These are phyloP conservation scores for Annulohypoxylon maeteangense DNA, from an alignment of 495 filamentous ascomycete genomes.

Conservation along the genomic window DNA sequence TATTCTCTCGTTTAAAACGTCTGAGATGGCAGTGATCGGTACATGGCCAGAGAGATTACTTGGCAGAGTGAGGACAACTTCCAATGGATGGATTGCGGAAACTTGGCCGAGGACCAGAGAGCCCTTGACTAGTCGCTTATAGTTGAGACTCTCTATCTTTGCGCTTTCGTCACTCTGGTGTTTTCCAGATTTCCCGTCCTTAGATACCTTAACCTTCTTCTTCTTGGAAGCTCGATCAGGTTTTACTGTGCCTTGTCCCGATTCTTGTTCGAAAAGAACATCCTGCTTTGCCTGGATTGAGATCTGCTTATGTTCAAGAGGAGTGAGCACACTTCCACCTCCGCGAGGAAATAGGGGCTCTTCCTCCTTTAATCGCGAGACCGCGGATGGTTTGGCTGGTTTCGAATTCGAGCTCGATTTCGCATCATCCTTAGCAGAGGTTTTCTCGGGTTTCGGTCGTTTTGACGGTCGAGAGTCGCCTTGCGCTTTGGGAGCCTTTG, in stretches of 20 bases:
- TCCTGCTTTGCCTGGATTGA: slow-evolving; percentile 92
- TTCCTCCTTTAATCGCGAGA: slow-evolving; percentile 69
- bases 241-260: slow-evolving; percentile 56
- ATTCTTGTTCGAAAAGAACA: slow-evolving; percentile 89
- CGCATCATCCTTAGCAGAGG: slow-evolving; percentile 37
- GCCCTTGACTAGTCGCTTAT: slow-evolving; percentile 87
- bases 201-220: slow-evolving; percentile 64
- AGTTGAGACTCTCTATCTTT: slow-evolving; percentile 87
- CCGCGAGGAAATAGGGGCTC: slow-evolving; percentile 92
- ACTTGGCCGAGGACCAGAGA: slow-evolving; percentile 89
- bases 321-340: slow-evolving; percentile 88
- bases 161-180: slow-evolving; percentile 65
- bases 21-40: slow-evolving; percentile 88
- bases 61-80: slow-evolving; percentile 83
- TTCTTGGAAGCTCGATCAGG: slow-evolving; percentile 60
- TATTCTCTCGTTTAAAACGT: slow-evolving; percentile 66
- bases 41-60: slow-evolving; percentile 94
- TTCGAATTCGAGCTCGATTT: slow-evolving; percentile 42
- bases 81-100: slow-evolving; percentile 78
- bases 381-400: slow-evolving; percentile 38
- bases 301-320: slow-evolving; percentile 95
- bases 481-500: slow-evolving; percentile 50
- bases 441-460: slow-evolving; percentile 55
- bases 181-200: slow-evolving; percentile 57
- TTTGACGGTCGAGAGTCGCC: slow-evolving; percentile 55